These are phyloP conservation scores for Dioscorea dumetorum DNA, from an alignment of 106 monocot species.

Conservation along the genomic window DNA sequence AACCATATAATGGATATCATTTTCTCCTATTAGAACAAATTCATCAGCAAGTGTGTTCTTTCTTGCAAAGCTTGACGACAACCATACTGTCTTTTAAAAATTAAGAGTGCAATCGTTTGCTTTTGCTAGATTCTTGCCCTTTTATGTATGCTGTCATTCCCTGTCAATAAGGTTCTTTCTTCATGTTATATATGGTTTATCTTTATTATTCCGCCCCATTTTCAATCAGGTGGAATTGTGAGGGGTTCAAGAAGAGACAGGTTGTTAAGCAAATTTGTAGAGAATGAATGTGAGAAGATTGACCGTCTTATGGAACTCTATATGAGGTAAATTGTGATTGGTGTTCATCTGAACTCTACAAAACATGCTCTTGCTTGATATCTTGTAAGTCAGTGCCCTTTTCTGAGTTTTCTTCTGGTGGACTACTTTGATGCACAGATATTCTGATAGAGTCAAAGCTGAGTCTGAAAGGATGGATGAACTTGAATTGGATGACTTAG, in stretches of 20 bases:
- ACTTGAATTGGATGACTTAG: constrained; percentile 87
- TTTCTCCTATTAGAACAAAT: too few species aligned
- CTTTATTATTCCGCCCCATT: background rate
- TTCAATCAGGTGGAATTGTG: constrained; percentile 57
- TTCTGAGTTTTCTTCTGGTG: constrained; percentile 1
- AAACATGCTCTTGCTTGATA: too few species aligned
- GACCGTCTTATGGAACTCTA: constrained; percentile 95
- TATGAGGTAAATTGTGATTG: constrained; percentile 45
- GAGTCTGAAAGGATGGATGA: constrained; percentile 62
- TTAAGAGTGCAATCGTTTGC: too few species aligned
- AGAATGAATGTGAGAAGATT: constrained; percentile 97
- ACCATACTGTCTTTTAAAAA: too few species aligned
- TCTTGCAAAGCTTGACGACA: too few species aligned
- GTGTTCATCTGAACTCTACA: too few species aligned
- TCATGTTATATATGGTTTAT: too few species aligned
- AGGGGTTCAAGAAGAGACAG: constrained; percentile 94
- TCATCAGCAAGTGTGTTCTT: too few species aligned
- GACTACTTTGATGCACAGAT: constrained; percentile 37
- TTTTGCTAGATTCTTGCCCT: too few species aligned
- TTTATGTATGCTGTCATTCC: too few species aligned
- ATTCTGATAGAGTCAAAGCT: constrained; percentile 72
- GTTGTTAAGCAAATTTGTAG: constrained; percentile 92
- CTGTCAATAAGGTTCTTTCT: too few species aligned
- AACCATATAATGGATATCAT: too few species aligned
- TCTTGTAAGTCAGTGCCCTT: background rate